Evolutionary conservation across 345 rosid genomes (phyloP).

Genomic region (Crucihimalaya himalaica): DNA sequence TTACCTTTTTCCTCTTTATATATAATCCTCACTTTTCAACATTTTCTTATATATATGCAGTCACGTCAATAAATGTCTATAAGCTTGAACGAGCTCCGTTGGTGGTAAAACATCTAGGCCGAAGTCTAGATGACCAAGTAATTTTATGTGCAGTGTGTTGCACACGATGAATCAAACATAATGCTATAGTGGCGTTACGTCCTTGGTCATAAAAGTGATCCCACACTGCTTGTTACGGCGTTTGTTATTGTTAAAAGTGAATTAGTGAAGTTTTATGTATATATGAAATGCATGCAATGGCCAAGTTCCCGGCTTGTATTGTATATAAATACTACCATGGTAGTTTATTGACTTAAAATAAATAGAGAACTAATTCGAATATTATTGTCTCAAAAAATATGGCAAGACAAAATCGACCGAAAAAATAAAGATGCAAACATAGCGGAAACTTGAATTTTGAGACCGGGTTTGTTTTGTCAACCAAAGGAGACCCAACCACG

Average conservation of each 20-base stretch:
- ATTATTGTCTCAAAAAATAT: background rate
- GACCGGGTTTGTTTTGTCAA: slow-evolving; percentile 29
- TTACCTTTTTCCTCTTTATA: slow-evolving; percentile 18
- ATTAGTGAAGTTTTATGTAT: background rate
- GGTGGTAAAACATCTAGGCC: background rate
- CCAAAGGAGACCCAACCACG: slow-evolving; percentile 2
- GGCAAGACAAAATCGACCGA: slow-evolving; percentile 8
- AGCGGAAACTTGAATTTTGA: slow-evolving; percentile 1
- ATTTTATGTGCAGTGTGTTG: background rate
- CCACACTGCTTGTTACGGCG: background rate
- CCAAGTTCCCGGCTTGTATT: background rate
- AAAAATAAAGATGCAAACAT: slow-evolving; percentile 2
- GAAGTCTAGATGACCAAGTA: background rate
- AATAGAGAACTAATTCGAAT: background rate
- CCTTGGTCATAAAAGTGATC: no score
- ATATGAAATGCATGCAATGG: background rate
- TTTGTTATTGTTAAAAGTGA: background rate
- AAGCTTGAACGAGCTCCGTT: background rate
- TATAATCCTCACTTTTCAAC: slow-evolving; percentile 14
- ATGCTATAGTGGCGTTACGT: no score
- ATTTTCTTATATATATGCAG: background rate
- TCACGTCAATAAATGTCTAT: slow-evolving; percentile 12
- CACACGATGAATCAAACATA: background rate
- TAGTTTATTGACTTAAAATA: background rate
- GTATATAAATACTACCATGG: background rate